phyloP scores from a whole-genome alignment of 805 yeast species.

The Ogataea polymorpha region DNA sequence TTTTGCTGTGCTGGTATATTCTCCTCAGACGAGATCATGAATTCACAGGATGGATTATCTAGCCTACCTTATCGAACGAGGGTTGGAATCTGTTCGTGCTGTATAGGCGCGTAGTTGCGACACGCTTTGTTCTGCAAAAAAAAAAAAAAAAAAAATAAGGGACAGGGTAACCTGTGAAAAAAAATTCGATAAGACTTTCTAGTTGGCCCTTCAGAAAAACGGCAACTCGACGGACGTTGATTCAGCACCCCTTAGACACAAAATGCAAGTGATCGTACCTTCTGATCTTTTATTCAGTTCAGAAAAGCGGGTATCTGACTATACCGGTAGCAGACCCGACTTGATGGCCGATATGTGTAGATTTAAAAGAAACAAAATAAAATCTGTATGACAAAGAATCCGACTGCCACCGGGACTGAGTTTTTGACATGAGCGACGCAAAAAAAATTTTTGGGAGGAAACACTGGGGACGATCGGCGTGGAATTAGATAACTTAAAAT shows the following conservation, averaged over 20 bases:
- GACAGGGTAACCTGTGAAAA: constrained; percentile 5
- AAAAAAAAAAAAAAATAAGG: not conserved
- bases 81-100: constrained; percentile 5
- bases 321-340: not conserved
- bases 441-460: not conserved
- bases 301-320: not conserved
- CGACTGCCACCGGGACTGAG: not conserved
- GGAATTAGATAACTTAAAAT: not conserved
- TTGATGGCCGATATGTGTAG: not conserved
- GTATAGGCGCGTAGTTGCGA: constrained; percentile 7
- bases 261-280: not conserved
- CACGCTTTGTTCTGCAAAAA: constrained; percentile 2
- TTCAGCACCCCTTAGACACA: not conserved
- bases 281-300: not conserved
- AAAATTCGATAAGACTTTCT: constrained; percentile 8
- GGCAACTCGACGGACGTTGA: constrained; percentile 2
- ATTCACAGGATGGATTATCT: not conserved
- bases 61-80: not conserved
- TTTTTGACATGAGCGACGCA: constrained; percentile 8
- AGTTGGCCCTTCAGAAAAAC: constrained; percentile 2
- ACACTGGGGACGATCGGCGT: constrained; percentile 6
- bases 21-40: constrained; percentile 9
- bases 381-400: constrained; percentile 3
- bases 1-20: constrained; percentile 5
- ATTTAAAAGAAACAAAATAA: constrained; percentile 8